Base-by-base conservation (phyloP, 306 rosid genomes). In the Sphenostylis stenocarpa region DNA sequence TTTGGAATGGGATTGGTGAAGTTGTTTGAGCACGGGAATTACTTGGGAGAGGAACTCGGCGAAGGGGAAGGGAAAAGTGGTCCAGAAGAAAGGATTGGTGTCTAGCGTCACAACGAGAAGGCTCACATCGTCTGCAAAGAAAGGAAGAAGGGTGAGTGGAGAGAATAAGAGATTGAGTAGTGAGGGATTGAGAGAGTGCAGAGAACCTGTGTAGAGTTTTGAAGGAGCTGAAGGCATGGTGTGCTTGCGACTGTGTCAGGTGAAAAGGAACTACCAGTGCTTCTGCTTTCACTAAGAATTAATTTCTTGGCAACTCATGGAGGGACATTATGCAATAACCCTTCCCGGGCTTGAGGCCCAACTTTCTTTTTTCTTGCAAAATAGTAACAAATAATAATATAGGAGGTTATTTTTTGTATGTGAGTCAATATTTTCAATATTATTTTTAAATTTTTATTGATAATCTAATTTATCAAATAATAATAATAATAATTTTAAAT, bases 11-110 rank as follows among this genome's bases (percentile, higher is more conserved):
- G 14, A 16, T 13, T 19, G 3, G 1, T 15, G 10, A 16, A 31
- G 43, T 7, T 43, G 23, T 61, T 61, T 14, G 26, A 47, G 45
- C 33, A 62, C 19, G 5, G 26, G 5, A 61, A 34, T 75, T 87
- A 91, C 98, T 53, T 91, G 96, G 67, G 97, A 89, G 86, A 94
- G 89, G 15, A 90, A 92, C n/a, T 86, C 87, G 80, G 92, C 85
- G 85, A 94, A 94, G 0, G 90, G 83, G 58, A 89, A 84, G 44
- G 96, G 76, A 69, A 88, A 87, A 17, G 91, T 44, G 86, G 80
- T 58, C 98, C 97, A 94, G 83, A 94, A 92, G 86, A 94, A 87
- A 16, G 96, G 97, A 69, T 92, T 95, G 26, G 96, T 86, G 88
- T 92, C 98, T 19, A 95, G 75, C 47, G 93, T 78, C 8, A 95